Evolutionary conservation across 1,139 yeast species (phyloP).

Genomic region (Nakaseomyces delphensis): DNA sequence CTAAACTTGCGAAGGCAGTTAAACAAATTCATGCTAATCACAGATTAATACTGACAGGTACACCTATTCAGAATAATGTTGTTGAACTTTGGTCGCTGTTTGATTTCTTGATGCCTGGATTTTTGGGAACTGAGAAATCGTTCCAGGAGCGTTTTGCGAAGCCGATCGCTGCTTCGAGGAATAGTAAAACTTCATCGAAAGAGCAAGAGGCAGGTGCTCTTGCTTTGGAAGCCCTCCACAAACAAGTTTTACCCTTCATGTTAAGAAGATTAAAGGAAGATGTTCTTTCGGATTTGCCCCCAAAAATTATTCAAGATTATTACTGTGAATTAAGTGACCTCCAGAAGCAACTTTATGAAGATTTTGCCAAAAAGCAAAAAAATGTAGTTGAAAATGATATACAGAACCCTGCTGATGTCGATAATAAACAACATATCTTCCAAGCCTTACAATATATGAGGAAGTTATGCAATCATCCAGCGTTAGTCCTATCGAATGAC

Average conservation of each 20-base stretch:
- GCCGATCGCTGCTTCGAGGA: slow-evolving; percentile 92
- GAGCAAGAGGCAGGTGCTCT: slow-evolving; percentile 97
- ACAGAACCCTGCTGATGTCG: slow-evolving; percentile 35
- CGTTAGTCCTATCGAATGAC: slow-evolving; percentile 72
- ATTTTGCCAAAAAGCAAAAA: slow-evolving; percentile 85
- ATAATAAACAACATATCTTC: slow-evolving; percentile 83
- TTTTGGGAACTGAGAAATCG: slow-evolving; percentile 86
- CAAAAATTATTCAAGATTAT: slow-evolving; percentile 95
- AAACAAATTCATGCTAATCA: slow-evolving; percentile 79
- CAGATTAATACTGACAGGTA: slow-evolving; percentile 84
- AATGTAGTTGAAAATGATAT: slow-evolving; percentile 59
- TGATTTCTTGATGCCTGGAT: slow-evolving; percentile 98
- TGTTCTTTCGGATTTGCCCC: slow-evolving; percentile 91
- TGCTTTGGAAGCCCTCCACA: slow-evolving; percentile 91
- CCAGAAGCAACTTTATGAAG: slow-evolving; percentile 79
- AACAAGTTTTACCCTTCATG: slow-evolving; percentile 94
- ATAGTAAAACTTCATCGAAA: slow-evolving; percentile 80
- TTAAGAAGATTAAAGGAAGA: slow-evolving; percentile 93
- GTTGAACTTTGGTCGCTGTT: slow-evolving; percentile 94
- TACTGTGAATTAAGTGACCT: slow-evolving; percentile 91
- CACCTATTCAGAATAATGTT: slow-evolving; percentile 96
- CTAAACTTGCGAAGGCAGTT: slow-evolving; percentile 83
- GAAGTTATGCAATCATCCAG: slow-evolving; percentile 93
- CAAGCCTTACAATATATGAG: slow-evolving; percentile 97
- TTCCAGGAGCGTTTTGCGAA: slow-evolving; percentile 94